Evolutionary conservation across 495 filamentous ascomycete species (phyloP).

Genomic region (Durotheca rogersii): DNA sequence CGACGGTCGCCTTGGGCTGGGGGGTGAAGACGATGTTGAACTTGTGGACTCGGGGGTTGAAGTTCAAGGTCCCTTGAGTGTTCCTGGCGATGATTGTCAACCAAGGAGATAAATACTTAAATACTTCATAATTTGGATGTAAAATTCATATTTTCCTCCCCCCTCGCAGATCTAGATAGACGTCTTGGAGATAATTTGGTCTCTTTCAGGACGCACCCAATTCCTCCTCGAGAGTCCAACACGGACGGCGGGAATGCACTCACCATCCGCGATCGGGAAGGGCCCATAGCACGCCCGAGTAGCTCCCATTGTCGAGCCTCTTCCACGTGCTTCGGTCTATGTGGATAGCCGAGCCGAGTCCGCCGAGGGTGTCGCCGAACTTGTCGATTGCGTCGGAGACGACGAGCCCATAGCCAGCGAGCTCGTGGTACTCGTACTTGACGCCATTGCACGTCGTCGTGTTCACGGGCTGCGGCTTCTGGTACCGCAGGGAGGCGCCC

Average conservation of each 20-base stretch:
- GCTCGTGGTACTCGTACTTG: slow-evolving; percentile 64
- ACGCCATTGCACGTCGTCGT: slow-evolving; percentile 58
- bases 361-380: slow-evolving; percentile 71
- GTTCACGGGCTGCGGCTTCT: slow-evolving; percentile 14
- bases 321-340: slow-evolving; percentile 65
- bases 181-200: too few relatives aligned
- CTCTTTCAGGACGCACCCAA: too few relatives aligned
- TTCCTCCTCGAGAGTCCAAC: too few relatives aligned
- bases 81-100: slow-evolving; percentile 31
- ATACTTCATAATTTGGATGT: too few relatives aligned
- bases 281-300: slow-evolving; percentile 63
- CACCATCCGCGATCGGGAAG: slow-evolving; percentile 75
- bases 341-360: slow-evolving; percentile 67
- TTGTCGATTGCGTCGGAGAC: slow-evolving; percentile 63
- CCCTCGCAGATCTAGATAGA: too few relatives aligned
- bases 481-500: slow-evolving; percentile 9
- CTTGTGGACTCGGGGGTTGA: slow-evolving; percentile 71
- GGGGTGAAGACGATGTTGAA: slow-evolving; percentile 62
- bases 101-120: slow-evolving; percentile 4
- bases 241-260: slow-evolving; percentile 35
- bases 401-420: slow-evolving; percentile 71
- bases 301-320: slow-evolving; percentile 53
- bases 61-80: slow-evolving; percentile 75
- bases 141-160: too few relatives aligned
- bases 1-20: slow-evolving; percentile 50